Conservation (phyloP, 2,329 filamentous ascomycete genomes). For the Aspergillus melleus region DNA sequence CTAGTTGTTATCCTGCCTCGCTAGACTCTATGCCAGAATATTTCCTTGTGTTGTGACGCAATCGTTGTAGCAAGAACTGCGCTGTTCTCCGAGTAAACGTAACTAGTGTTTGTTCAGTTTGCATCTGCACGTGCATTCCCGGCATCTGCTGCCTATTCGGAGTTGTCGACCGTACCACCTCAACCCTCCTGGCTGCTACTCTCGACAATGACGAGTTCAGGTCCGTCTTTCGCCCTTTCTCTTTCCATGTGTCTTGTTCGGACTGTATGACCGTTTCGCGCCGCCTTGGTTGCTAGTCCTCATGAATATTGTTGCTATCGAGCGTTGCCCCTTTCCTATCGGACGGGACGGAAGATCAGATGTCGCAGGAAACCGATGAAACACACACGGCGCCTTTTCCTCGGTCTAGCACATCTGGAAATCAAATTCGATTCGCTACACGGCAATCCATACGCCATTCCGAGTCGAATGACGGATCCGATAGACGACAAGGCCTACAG, state of each 20-base stretch:
- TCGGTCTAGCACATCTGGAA: slow-evolving; percentile 17
- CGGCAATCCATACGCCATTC: not conserved
- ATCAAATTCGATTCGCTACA: not conserved
- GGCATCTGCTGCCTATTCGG: not conserved
- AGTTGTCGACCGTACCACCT: not conserved
- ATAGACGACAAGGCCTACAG: slow-evolving; percentile 18
- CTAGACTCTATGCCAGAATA: slow-evolving; percentile 42
- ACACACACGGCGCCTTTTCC: slow-evolving; percentile 13
- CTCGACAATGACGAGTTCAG: slow-evolving; percentile 1
- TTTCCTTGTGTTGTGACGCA: slow-evolving; percentile 20
- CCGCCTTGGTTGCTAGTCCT: slow-evolving; percentile 3
- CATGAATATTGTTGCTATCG: slow-evolving; percentile 22
- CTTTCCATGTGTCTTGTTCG: not conserved
- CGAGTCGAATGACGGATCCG: slow-evolving; percentile 20
- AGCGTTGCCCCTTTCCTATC: slow-evolving; percentile 22
- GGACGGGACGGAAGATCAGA: slow-evolving; percentile 23
- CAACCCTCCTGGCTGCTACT: not conserved
- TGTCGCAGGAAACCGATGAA: slow-evolving; percentile 24
- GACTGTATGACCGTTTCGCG: slow-evolving; percentile 5
- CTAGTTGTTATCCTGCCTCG: slow-evolving; percentile 37
- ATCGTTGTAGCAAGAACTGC: not conserved
- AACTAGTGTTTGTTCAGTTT: slow-evolving; percentile 28
- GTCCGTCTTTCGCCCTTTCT: not conserved
- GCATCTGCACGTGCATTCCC: slow-evolving; percentile 14
- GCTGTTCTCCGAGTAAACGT: not conserved